Base-by-base conservation (phyloP, 148 eudicot genomes). In the Bassia scoparia region DNA sequence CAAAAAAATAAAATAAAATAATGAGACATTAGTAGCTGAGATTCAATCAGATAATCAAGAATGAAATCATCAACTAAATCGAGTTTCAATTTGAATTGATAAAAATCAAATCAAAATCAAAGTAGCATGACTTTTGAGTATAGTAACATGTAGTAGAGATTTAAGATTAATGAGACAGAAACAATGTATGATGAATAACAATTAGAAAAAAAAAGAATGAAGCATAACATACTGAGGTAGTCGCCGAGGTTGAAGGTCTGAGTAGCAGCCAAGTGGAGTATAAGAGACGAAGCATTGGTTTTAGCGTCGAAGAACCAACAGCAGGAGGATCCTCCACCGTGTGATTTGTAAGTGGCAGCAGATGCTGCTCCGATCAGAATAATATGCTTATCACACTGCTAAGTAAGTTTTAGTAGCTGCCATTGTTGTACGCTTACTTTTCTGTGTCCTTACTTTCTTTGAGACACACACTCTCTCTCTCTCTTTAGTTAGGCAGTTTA, bases 241-340 rank as follows among this genome's bases (percentile, higher is more conserved):
- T 90, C 96, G 10, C 96, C 96, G 61, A 90, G 96, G 70, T 70
- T 76, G 81, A 89, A 91, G 10, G 92, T 84, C 64, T 74, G 81
- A 55, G 72, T 33, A 24, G 91, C 84, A 35, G 97, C 89, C 97
- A 91, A 24, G 78, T 38, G 29, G 89, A 72, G 86, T 82, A 91
- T 76, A 41, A 84, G 71, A 37, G 89, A 76, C 67, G 90, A 31
- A 71, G 77, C 31, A 64, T 76, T 83, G 62, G 87, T 75, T 55
- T 31, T 67, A 34, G 68, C 30, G 76, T 89, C 75, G 78, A 86
- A 91, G 67, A 87, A 82, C 97, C 97, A 91, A 2, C 94, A 41
- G 46, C 97, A 17, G 82, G 69, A 10, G 69, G 30, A 43, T 79
- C 94, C 2, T 92, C 97, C 8, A 91, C 97, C n/a, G 97, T 89